phyloP scores from a whole-genome alignment of 2,329 filamentous ascomycete genomes.

The Exutisphaerella laricina region DNA sequence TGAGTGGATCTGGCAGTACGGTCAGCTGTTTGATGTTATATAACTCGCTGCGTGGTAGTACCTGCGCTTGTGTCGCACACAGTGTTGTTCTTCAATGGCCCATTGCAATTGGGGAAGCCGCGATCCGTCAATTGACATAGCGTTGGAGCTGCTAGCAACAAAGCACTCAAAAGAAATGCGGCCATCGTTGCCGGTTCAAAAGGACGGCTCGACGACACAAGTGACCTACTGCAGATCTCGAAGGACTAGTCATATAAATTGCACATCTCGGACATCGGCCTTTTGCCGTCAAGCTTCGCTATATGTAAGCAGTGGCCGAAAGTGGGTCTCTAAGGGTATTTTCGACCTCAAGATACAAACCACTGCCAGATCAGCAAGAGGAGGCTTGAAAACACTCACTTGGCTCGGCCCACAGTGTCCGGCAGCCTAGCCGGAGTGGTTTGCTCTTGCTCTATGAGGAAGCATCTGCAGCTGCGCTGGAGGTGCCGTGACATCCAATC shows the following conservation, averaged over 20 bases:
- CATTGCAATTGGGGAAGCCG: conserved; percentile 49
- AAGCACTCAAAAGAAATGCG: conserved; percentile 2
- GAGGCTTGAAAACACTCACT: too few species aligned
- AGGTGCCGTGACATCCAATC: too few species aligned
- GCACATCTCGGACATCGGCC: conserved; percentile 1
- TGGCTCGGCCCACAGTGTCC: too few species aligned
- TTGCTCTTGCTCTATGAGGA: too few species aligned
- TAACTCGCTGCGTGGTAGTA: not conserved
- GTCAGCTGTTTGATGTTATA: conserved; percentile 53
- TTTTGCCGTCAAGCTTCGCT: conserved; percentile 1
- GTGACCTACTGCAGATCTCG: not conserved
- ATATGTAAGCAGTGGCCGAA: not conserved
- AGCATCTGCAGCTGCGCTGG: too few species aligned
- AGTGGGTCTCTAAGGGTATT: too few species aligned
- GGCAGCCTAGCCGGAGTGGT: too few species aligned
- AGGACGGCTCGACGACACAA: not conserved
- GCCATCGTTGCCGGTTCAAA: conserved; percentile 3
- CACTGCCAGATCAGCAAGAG: too few species aligned
- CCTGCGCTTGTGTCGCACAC: conserved; percentile 46
- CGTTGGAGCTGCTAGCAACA: conserved; percentile 11
- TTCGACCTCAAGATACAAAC: too few species aligned
- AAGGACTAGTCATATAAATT: not conserved
- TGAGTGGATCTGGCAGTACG: conserved; percentile 20
- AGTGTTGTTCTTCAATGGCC: conserved; percentile 45
- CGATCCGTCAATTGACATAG: conserved; percentile 17